Evolutionary conservation across 306 rosid genomes (phyloP).

Genomic region (Benincasa hispida): DNA sequence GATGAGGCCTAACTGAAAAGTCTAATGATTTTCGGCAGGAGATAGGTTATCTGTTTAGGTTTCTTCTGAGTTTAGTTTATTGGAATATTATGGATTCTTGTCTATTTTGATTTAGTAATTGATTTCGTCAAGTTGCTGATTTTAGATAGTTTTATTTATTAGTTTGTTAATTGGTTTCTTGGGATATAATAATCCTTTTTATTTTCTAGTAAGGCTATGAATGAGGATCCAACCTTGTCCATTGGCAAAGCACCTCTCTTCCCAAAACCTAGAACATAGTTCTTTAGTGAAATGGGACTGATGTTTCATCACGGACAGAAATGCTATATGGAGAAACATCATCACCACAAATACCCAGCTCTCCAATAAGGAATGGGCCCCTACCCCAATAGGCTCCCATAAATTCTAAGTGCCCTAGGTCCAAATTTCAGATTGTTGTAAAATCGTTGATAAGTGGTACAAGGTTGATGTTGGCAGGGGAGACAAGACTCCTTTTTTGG

Average conservation of each 20-base stretch:
- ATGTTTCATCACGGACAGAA: not conserved
- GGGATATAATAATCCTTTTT: not conserved
- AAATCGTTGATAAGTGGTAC: not conserved
- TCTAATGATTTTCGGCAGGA: not conserved
- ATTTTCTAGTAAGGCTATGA: not conserved
- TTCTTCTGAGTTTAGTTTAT: not conserved
- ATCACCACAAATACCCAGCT: not conserved
- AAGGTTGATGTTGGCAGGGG: not conserved
- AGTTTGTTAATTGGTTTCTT: not conserved
- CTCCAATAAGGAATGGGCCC: not conserved
- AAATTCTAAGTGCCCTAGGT: not conserved
- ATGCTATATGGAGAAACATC: not conserved
- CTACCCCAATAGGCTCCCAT: not conserved
- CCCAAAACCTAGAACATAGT: not conserved
- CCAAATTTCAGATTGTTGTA: not conserved
- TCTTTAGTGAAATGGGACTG: not conserved
- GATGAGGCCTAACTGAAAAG: not conserved
- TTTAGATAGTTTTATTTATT: not conserved
- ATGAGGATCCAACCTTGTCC: not conserved
- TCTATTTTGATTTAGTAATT: not conserved
- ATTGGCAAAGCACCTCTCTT: not conserved
- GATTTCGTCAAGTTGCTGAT: not conserved
- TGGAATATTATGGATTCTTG: not conserved
- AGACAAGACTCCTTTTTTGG: not conserved
- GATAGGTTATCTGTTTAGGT: not conserved